Evolutionary conservation across 345 rosid species (phyloP).

Genomic region (Eucalyptus erythrocorys): DNA sequence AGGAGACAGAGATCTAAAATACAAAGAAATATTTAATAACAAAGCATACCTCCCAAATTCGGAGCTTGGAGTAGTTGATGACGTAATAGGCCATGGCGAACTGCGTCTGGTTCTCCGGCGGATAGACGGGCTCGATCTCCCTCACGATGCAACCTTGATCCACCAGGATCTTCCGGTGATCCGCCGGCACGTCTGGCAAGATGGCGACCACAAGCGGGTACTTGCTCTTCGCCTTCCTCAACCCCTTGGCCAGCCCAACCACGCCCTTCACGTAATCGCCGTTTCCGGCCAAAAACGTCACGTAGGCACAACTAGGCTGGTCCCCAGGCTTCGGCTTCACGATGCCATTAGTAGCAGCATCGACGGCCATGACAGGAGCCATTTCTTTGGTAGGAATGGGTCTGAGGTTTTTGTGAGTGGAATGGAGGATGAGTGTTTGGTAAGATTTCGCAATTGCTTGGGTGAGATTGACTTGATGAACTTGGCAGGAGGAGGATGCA

Average conservation of each 20-base stretch:
- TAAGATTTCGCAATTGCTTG: neutral
- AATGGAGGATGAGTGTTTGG: neutral
- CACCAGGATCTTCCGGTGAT: constrained; percentile 11
- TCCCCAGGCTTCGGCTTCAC: neutral
- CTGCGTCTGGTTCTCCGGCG: neutral
- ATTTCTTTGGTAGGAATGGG: neutral
- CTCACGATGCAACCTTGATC: neutral
- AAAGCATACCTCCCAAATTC: constrained; percentile 17
- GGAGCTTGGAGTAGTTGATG: neutral
- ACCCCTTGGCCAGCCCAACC: constrained; percentile 29
- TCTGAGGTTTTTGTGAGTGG: neutral
- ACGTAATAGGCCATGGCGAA: neutral
- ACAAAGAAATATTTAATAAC: neutral
- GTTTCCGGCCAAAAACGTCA: neutral
- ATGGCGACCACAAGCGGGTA: constrained; percentile 30
- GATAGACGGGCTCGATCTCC: neutral
- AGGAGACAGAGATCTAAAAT: neutral
- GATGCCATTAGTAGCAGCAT: neutral
- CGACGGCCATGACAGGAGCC: neutral
- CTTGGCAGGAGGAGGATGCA: neutral
- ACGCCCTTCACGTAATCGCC: neutral
- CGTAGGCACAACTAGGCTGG: neutral
- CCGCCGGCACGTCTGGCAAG: constrained; percentile 28
- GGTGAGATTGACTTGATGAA: neutral
- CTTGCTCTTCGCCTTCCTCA: constrained; percentile 18